phyloP scores from a whole-genome alignment of 805 yeast genomes.

The Kodamaea hsintzibuensis region DNA sequence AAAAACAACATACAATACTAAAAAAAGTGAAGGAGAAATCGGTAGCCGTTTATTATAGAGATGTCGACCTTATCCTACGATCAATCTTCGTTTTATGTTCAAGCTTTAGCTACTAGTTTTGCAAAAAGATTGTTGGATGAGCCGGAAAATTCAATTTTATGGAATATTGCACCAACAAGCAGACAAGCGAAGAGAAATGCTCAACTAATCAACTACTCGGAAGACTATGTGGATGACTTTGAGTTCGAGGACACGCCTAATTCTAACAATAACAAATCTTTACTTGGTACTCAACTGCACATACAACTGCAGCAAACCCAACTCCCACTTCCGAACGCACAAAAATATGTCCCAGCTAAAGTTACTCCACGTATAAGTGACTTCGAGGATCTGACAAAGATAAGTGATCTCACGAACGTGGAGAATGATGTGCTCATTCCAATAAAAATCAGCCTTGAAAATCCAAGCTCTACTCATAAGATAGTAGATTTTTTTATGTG shows the following conservation, averaged over 20 bases:
- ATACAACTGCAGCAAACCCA: conserved; percentile 16
- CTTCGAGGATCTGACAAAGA: conserved; percentile 23
- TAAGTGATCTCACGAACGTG: conserved; percentile 28
- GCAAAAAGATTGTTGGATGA: conserved; percentile 65
- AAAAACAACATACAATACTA: conserved; percentile 3
- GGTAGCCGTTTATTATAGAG: background rate
- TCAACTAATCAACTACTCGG: conserved; percentile 73
- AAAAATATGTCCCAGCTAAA: conserved; percentile 29
- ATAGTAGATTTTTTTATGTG: conserved; percentile 71
- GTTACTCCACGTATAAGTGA: conserved; percentile 23
- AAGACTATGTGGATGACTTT: conserved; percentile 29
- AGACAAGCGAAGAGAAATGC: conserved; percentile 75
- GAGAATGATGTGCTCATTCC: conserved; percentile 57
- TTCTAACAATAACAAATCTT: conserved; percentile 11
- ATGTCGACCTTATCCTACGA: conserved; percentile 19
- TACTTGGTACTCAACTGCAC: conserved; percentile 18
- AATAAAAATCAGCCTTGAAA: conserved; percentile 60
- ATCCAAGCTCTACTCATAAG: conserved; percentile 47
- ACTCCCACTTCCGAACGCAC: conserved; percentile 18
- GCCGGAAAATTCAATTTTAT: conserved; percentile 69
- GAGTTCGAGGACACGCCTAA: conserved; percentile 26
- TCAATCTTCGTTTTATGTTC: conserved; percentile 51
- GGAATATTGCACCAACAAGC: conserved; percentile 68
- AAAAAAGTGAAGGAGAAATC: background rate
- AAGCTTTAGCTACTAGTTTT: conserved; percentile 77